These are phyloP conservation scores for Kandelia obovata DNA, from an alignment of 345 rosid genomes.

Conservation along the genomic window DNA sequence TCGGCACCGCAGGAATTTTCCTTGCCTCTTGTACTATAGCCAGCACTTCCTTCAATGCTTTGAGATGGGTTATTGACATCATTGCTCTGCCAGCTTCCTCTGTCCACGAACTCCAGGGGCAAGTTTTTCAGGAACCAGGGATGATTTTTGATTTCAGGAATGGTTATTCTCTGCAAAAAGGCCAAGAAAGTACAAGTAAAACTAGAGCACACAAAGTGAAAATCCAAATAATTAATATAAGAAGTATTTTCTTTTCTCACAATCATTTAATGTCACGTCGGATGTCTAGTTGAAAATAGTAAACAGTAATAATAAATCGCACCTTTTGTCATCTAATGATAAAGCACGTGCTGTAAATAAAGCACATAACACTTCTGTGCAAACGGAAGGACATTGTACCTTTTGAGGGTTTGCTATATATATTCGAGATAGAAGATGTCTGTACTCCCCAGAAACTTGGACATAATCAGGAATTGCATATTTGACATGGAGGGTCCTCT, in stretches of 20 bases:
- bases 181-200: background rate
- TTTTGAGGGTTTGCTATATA: slow-evolving; percentile 24
- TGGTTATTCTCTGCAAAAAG: slow-evolving; percentile 19
- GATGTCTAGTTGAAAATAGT: no score
- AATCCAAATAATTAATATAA: background rate
- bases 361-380: no score
- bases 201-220: background rate
- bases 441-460: slow-evolving; percentile 28
- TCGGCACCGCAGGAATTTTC: slow-evolving; percentile 33
- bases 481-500: slow-evolving; percentile 27
- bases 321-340: no score
- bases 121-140: slow-evolving; percentile 32
- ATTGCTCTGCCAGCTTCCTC: slow-evolving; percentile 41
- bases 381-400: slow-evolving; percentile 8
- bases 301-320: no score
- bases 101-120: slow-evolving; percentile 36
- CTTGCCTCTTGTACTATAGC: slow-evolving; percentile 70
- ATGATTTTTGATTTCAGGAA: slow-evolving; percentile 26
- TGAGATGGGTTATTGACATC: slow-evolving; percentile 61
- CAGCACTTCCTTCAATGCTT: slow-evolving; percentile 64
- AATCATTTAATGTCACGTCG: no score
- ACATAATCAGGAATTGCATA: slow-evolving; percentile 23
- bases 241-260: no score
- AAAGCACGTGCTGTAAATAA: no score
- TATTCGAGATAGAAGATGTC: slow-evolving; percentile 27